These are phyloP conservation scores for Chionographis japonica DNA, from an alignment of 106 monocot species.

Conservation along the genomic window DNA sequence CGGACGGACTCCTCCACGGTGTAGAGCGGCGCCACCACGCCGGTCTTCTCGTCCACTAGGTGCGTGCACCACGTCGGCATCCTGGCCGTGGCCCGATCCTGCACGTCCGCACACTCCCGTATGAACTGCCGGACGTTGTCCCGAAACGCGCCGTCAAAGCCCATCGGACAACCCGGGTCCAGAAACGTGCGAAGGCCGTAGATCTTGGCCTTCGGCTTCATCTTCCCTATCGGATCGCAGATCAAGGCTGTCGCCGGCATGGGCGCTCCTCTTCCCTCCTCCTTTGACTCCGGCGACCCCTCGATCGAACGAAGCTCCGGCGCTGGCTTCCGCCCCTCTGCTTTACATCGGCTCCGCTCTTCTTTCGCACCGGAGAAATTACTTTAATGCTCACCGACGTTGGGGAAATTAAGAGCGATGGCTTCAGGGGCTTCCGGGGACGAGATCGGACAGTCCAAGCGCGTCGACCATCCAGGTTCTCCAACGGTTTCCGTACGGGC, in stretches of 20 bases:
- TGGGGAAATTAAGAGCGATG: too few species aligned
- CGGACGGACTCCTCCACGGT: slow-evolving; percentile 65
- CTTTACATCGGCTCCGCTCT: too few species aligned
- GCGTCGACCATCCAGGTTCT: too few species aligned
- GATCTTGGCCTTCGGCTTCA: slow-evolving; percentile 23
- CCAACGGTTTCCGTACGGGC: too few species aligned
- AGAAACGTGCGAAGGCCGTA: slow-evolving; percentile 65
- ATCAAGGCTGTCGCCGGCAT: slow-evolving; percentile 14
- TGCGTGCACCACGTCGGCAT: slow-evolving; percentile 74
- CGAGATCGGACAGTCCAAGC: too few species aligned
- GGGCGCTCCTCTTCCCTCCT: not conserved
- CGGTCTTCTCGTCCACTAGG: slow-evolving; percentile 69
- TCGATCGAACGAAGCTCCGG: too few species aligned
- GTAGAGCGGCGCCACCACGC: slow-evolving; percentile 54
- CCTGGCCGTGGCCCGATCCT: slow-evolving; percentile 36
- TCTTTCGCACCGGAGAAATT: too few species aligned
- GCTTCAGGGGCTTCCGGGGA: too few species aligned
- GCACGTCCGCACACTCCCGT: slow-evolving; percentile 39
- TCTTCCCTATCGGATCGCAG: slow-evolving; percentile 10
- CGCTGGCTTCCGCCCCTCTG: too few species aligned
- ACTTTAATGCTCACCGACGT: too few species aligned
- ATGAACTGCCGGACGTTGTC: slow-evolving; percentile 75
- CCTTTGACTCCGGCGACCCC: not conserved
- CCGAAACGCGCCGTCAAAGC: slow-evolving; percentile 72
- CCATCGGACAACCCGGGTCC: slow-evolving; percentile 31